Evolutionary conservation across 2,329 filamentous ascomycete genomes (phyloP).

Genomic region (Fusarium sp.): DNA sequence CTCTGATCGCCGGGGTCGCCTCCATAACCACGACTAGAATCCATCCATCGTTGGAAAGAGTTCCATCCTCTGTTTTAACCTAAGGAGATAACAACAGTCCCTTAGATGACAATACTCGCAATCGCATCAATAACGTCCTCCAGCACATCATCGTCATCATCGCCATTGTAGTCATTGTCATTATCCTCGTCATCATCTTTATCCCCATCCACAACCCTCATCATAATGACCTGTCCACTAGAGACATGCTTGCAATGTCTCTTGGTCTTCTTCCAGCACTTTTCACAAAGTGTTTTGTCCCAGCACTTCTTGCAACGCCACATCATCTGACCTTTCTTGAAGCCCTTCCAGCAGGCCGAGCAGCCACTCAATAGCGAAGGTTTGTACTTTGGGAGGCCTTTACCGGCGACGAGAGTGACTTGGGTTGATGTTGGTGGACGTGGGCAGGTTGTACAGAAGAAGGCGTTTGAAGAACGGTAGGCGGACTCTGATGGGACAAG

Average conservation of each 20-base stretch:
- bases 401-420: too few species aligned
- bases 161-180: rapidly evolving
- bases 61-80: too few species aligned
- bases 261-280: rapidly evolving
- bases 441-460: background rate
- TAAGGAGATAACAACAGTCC: background rate
- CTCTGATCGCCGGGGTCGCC: too few species aligned
- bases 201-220: too few species aligned
- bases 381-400: background rate
- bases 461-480: background rate
- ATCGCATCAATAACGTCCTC: background rate
- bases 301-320: background rate
- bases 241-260: background rate
- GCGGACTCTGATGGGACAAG: too few species aligned
- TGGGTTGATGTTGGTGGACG: too few species aligned
- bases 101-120: background rate
- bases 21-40: too few species aligned
- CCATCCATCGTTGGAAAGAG: too few species aligned
- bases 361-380: background rate
- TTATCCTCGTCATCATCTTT: too few species aligned
- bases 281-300: background rate
- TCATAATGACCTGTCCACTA: background rate
- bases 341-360: background rate
- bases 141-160: too few species aligned
- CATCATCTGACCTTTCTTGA: background rate